Conservation (phyloP, 129 eudicot genomes). For the sunflower (Helianthus annuus) region DNA sequence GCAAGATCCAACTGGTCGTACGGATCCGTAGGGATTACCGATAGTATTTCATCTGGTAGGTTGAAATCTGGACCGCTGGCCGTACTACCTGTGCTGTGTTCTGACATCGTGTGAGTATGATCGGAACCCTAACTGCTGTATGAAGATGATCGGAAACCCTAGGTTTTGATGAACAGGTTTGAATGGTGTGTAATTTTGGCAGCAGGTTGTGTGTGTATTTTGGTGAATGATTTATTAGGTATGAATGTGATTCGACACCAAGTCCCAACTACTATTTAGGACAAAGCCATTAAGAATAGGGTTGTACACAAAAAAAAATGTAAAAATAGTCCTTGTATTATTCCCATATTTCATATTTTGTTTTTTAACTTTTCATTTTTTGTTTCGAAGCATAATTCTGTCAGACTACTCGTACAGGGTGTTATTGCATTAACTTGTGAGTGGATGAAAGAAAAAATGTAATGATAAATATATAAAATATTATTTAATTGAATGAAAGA, state of each 20-base stretch:
- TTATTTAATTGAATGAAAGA: too few species aligned
- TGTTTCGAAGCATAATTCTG: background rate
- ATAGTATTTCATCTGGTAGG: slow-evolving; percentile 71
- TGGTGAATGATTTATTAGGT: slow-evolving; percentile 17
- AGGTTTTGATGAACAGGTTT: background rate
- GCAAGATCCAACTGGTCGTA: slow-evolving; percentile 94
- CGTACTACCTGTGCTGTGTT: slow-evolving; percentile 36
- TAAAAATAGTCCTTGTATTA: slow-evolving; percentile 24
- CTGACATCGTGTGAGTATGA: slow-evolving; percentile 30
- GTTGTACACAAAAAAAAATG: background rate
- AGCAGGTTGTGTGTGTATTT: background rate
- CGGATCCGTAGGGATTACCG: slow-evolving; percentile 91
- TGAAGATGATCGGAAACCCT: slow-evolving; percentile 29
- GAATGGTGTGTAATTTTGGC: slow-evolving; percentile 1
- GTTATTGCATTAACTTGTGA: too few species aligned
- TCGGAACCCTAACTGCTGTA: slow-evolving; percentile 31
- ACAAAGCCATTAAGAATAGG: slow-evolving; percentile 28
- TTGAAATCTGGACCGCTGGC: slow-evolving; percentile 62
- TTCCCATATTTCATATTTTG: background rate
- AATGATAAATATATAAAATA: too few species aligned
- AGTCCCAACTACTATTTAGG: slow-evolving; percentile 31
- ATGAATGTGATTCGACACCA: slow-evolving; percentile 18
- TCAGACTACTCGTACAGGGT: too few species aligned
- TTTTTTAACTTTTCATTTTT: background rate
- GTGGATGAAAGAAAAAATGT: too few species aligned